phyloP scores from a whole-genome alignment of 2,329 filamentous ascomycete species.

The Daldinia sp. region DNA sequence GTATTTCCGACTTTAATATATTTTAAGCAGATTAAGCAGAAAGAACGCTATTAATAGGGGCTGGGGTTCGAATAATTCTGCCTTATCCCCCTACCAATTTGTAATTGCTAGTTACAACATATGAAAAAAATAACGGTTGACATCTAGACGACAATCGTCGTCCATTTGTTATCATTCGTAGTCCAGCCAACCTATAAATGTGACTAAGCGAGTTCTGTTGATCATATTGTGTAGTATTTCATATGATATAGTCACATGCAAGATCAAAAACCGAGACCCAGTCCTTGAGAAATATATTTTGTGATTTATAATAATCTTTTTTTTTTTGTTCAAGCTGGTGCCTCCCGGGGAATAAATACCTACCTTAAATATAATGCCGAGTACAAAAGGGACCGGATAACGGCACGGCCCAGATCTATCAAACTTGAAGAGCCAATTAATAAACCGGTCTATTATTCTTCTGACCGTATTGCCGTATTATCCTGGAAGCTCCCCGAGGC shows the following conservation, averaged over 20 bases:
- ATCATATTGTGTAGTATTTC: neutral
- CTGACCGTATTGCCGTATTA: conserved; percentile 21
- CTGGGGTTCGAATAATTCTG: conserved; percentile 2
- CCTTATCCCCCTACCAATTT: conserved; percentile 6
- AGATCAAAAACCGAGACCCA: neutral
- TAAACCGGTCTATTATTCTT: neutral
- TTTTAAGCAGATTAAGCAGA: conserved; percentile 17
- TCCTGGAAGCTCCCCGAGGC: neutral
- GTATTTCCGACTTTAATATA: conserved; percentile 11
- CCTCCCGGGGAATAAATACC: neutral
- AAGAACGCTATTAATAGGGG: conserved; percentile 15
- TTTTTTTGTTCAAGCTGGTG: neutral
- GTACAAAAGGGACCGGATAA: conserved; percentile 12
- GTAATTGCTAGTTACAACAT: conserved; percentile 19
- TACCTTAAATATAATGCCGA: neutral
- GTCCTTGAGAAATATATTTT: neutral
- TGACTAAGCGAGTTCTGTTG: neutral
- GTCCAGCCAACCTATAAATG: neutral
- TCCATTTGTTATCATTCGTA: neutral
- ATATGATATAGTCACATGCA: conserved; percentile 14
- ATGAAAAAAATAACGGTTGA: conserved; percentile 11
- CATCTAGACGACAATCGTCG: conserved; percentile 10
- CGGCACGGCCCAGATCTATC: conserved; percentile 20
- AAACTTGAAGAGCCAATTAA: conserved; percentile 15
- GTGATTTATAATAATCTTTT: conserved; percentile 21